Evolutionary conservation across 2,329 filamentous ascomycete species (phyloP).

Genomic region (Lachnellula subtilissima): DNA sequence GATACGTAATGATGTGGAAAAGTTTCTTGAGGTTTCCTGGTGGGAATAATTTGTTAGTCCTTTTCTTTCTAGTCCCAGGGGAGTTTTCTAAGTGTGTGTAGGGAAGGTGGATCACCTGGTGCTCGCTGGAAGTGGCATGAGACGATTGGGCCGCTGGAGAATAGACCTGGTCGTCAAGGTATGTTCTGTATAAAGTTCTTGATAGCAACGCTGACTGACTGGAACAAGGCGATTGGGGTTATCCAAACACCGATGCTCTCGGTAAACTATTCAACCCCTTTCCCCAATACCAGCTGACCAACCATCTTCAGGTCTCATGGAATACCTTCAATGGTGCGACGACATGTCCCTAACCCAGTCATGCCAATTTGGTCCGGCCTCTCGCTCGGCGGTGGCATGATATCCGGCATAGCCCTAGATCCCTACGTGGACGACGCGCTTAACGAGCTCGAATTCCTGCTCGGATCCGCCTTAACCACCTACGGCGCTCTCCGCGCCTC

Average conservation of each 20-base stretch:
- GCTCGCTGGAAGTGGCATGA: conserved; percentile 34
- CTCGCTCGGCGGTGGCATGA: conserved; percentile 36
- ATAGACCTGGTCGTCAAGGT: conserved; percentile 33
- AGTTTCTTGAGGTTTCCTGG: conserved; percentile 56
- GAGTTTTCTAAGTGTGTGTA: too few species aligned
- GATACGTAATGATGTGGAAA: conserved; percentile 49
- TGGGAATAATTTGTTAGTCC: conserved; percentile 51
- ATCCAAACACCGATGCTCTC: conserved; percentile 41
- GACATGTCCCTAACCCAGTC: conserved; percentile 42
- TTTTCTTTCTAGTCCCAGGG: too few species aligned
- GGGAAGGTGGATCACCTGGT: conserved; percentile 10
- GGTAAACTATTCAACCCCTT: conserved; percentile 42
- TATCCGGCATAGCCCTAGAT: conserved; percentile 35
- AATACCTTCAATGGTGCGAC: conserved; percentile 35
- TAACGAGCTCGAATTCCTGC: conserved; percentile 48
- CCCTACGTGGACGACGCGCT: conserved; percentile 42
- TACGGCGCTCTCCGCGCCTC: conserved; percentile 42
- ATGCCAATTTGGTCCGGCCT: conserved; percentile 44
- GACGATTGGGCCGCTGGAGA: conserved; percentile 35
- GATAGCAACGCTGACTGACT: background rate
- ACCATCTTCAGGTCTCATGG: conserved; percentile 5
- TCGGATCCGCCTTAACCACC: conserved; percentile 37
- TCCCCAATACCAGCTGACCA: conserved; percentile 24
- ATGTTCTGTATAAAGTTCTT: background rate
- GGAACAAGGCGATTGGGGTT: conserved; percentile 35